Percentiles rank a stretch among this genome's conserved stretches.
phyloP scores from a whole-genome alignment of 805 yeast species.

The Hanseniaspora nectarophila region DNA sequence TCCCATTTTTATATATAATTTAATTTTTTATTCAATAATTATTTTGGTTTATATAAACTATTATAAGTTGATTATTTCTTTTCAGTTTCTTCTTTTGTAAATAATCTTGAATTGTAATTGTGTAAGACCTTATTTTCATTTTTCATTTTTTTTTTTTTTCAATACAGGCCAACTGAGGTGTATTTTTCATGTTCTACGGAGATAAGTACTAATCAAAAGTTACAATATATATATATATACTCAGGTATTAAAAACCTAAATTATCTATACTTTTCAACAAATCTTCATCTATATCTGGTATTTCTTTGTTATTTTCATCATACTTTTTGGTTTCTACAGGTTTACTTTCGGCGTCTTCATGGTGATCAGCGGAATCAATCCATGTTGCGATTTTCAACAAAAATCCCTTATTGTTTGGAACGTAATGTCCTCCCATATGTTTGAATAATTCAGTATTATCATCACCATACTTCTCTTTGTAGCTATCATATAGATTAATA shows the following conservation, averaged over 20 bases:
- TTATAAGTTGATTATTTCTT: too few species aligned
- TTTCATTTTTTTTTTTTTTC: too few species aligned
- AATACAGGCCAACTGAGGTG: too few species aligned
- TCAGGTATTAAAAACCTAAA: constrained; percentile 26
- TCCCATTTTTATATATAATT: too few species aligned
- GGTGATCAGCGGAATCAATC: constrained; percentile 20
- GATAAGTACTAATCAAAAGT: neutral
- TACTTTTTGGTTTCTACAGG: neutral
- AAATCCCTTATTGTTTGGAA: constrained; percentile 64
- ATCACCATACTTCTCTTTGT: constrained; percentile 25
- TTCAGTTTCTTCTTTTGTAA: too few species aligned
- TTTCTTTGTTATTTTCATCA: constrained; percentile 11
- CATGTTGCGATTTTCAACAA: constrained; percentile 28
- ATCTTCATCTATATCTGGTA: constrained; percentile 27
- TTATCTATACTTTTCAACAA: constrained; percentile 31
- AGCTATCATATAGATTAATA: constrained; percentile 42
- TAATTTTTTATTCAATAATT: too few species aligned
- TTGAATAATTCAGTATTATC: constrained; percentile 38
- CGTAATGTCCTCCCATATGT: constrained; percentile 95
- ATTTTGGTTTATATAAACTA: too few species aligned
- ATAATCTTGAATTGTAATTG: too few species aligned
- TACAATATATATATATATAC: neutral
- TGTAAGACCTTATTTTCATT: too few species aligned
- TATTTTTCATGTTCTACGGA: too few species aligned
- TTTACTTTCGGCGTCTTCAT: neutral